These are phyloP conservation scores for Tilletia indica DNA, from an alignment of 1,284 basidiomycete species.

Conservation along the genomic window DNA sequence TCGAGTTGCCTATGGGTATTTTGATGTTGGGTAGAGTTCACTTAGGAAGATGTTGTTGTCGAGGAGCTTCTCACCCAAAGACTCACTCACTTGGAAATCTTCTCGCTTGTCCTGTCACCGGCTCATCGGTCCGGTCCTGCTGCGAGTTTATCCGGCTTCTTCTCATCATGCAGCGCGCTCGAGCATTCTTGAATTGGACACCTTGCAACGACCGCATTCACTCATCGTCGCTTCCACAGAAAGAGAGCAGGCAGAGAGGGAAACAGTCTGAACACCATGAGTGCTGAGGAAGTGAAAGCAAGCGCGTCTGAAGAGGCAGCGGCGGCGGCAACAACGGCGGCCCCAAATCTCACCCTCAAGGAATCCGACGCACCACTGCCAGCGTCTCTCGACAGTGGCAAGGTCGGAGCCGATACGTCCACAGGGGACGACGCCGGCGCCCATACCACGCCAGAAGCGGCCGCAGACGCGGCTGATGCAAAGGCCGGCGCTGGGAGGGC, in stretches of 20 bases:
- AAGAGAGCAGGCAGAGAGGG: too few species aligned
- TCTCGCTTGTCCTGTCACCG: too few species aligned
- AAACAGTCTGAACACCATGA: too few species aligned
- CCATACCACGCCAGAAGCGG: neutral
- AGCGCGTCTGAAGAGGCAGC: neutral
- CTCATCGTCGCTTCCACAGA: too few species aligned
- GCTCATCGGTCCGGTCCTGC: too few species aligned
- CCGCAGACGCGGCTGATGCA: neutral
- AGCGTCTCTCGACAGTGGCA: neutral
- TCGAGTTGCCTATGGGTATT: neutral
- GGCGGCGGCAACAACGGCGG: neutral
- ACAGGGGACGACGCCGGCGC: neutral
- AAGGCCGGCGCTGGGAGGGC: too few species aligned
- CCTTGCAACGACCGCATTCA: too few species aligned
- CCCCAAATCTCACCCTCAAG: constrained; percentile 11
- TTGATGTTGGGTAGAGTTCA: neutral
- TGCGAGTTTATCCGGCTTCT: too few species aligned
- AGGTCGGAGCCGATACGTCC: neutral
- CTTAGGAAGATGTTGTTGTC: neutral
- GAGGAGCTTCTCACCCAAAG: too few species aligned
- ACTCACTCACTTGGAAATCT: too few species aligned
- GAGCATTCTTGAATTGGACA: too few species aligned
- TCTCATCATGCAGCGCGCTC: too few species aligned
- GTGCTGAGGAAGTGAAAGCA: neutral
- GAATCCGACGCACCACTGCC: constrained; percentile 4